phyloP scores from a whole-genome alignment of 1,139 yeast genomes.

The Magnusiomyces suaveolens region DNA sequence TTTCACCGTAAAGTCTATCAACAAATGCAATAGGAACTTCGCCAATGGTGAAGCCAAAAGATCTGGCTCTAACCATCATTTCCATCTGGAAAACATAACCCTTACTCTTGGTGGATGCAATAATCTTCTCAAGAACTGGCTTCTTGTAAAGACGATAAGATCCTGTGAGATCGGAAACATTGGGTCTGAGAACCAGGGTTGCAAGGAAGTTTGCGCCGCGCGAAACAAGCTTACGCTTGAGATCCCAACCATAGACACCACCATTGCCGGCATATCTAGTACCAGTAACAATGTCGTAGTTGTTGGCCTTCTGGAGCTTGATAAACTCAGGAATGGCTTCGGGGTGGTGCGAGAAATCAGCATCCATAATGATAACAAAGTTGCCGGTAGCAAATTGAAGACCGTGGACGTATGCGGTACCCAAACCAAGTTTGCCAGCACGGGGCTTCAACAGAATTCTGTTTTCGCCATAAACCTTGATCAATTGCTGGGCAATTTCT shows the following conservation, averaged over 20 bases:
- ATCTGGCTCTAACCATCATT: constrained; percentile 76
- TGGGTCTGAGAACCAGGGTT: constrained; percentile 59
- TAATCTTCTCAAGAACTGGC: constrained; percentile 56
- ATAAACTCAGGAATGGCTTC: constrained; percentile 72
- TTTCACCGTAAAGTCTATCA: constrained; percentile 72
- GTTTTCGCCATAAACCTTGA: constrained; percentile 51
- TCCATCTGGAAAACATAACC: constrained; percentile 88
- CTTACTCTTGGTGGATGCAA: constrained; percentile 61
- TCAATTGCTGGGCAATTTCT: constrained; percentile 57
- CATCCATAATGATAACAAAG: constrained; percentile 76
- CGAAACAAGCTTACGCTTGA: constrained; percentile 68
- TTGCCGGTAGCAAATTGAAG: constrained; percentile 64
- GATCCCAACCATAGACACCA: constrained; percentile 81
- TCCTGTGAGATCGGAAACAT: constrained; percentile 70
- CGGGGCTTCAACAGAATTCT: constrained; percentile 63
- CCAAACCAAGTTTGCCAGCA: constrained; percentile 71
- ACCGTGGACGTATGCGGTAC: constrained; percentile 77
- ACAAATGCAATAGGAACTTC: constrained; percentile 77
- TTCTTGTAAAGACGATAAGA: constrained; percentile 71
- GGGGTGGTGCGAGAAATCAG: constrained; percentile 74
- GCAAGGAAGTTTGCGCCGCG: constrained; percentile 79
- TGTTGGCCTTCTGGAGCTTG: constrained; percentile 51
- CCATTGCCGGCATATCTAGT: constrained; percentile 77
- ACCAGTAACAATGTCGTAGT: constrained; percentile 77
- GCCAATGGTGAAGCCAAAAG: constrained; percentile 60